Conservation (phyloP, 345 rosid species). For the Mallotus nudiflorus region DNA sequence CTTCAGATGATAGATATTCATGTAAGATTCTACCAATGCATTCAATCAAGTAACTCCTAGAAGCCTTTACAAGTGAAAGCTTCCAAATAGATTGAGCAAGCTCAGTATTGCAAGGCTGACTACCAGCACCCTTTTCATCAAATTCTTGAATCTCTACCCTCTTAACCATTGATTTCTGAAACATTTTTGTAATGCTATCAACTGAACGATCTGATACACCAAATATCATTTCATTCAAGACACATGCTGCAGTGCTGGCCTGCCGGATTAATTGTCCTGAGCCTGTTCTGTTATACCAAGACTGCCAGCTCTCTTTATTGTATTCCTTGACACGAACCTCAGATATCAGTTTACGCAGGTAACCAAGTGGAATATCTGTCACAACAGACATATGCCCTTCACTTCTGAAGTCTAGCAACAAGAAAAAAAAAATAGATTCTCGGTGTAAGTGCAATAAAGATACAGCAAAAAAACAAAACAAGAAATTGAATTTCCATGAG, state of each 20-base stretch:
- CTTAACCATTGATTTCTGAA: slow-evolving; percentile 46
- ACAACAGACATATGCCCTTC: slow-evolving; percentile 65
- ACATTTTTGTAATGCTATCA: slow-evolving; percentile 48
- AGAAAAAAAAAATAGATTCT: slow-evolving; percentile 26
- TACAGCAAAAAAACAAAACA: slow-evolving; percentile 14
- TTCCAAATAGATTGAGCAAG: slow-evolving; percentile 51
- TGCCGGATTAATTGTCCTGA: slow-evolving; percentile 79
- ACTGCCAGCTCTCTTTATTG: slow-evolving; percentile 68
- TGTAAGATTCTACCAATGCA: slow-evolving; percentile 83
- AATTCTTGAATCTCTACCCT: slow-evolving; percentile 29
- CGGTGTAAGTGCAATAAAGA: slow-evolving; percentile 28
- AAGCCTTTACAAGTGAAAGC: slow-evolving; percentile 44
- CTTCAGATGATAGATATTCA: slow-evolving; percentile 78
- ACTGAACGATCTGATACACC: slow-evolving; percentile 73
- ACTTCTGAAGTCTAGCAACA: slow-evolving; percentile 54
- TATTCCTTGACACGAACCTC: slow-evolving; percentile 68
- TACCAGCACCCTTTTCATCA: slow-evolving; percentile 22
- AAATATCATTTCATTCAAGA: slow-evolving; percentile 84
- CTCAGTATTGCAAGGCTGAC: slow-evolving; percentile 7
- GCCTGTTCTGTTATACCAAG: slow-evolving; percentile 77
- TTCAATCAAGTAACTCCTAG: slow-evolving; percentile 56
- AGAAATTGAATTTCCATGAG: slow-evolving; percentile 30
- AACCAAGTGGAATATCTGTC: slow-evolving; percentile 72
- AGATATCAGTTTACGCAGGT: slow-evolving; percentile 59
- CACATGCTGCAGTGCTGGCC: slow-evolving; percentile 78